phyloP scores from a whole-genome alignment of 768 basidiomycete genomes.

The Gloeostereum incarnatum region DNA sequence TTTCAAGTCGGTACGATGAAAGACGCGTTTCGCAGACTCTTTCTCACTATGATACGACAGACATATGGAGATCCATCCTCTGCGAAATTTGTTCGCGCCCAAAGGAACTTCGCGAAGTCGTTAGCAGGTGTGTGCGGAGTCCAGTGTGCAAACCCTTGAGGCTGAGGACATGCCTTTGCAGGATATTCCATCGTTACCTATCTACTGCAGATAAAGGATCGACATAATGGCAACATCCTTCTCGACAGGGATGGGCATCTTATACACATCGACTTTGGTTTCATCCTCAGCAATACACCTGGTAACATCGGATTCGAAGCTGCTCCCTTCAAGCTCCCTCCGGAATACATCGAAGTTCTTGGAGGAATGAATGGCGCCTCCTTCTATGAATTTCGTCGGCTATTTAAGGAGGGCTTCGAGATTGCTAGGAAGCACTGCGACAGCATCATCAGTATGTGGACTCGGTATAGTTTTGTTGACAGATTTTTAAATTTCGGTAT shows the following conservation, averaged over 20 bases:
- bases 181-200: conserved; percentile 96
- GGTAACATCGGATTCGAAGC: conserved; percentile 98
- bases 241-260: conserved; percentile 92
- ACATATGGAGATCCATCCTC: conserved; percentile 87
- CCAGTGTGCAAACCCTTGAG: neutral
- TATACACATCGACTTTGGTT: conserved; percentile 97
- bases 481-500: conserved; percentile 6
- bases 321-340: conserved; percentile 95
- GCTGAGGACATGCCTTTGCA: conserved; percentile 14
- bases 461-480: neutral
- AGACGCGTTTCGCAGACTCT: neutral
- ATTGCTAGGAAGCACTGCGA: conserved; percentile 94
- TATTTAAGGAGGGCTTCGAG: conserved; percentile 93
- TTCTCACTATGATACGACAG: conserved; percentile 24
- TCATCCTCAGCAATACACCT: conserved; percentile 94
- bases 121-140: conserved; percentile 50
- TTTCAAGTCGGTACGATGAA: conserved; percentile 69
- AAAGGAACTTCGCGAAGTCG: conserved; percentile 90
- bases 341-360: conserved; percentile 93
- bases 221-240: conserved; percentile 97
- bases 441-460: conserved; percentile 74
- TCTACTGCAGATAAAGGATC: conserved; percentile 94
- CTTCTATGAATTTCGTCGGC: conserved; percentile 73
- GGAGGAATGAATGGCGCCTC: conserved; percentile 74
- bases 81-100: conserved; percentile 82